phyloP scores from a whole-genome alignment of 1,139 yeast genomes.

The Sugiyamaella grinbergsii region DNA sequence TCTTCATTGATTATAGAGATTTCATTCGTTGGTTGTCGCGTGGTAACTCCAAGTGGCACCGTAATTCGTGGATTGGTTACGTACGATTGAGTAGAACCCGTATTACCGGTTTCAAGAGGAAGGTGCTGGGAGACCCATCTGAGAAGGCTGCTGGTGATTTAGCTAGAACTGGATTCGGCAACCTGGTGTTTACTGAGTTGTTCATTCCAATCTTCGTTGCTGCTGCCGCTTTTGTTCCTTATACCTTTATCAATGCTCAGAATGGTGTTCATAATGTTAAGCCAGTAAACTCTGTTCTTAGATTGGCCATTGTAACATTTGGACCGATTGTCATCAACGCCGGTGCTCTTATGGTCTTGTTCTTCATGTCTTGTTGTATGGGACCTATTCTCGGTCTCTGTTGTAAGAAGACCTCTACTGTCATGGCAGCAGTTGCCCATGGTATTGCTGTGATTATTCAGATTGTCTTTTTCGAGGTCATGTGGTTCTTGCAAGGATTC shows the following conservation, averaged over 20 bases:
- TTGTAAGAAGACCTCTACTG: constrained; percentile 97
- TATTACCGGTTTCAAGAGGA: constrained; percentile 96
- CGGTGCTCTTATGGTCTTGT: constrained; percentile 65
- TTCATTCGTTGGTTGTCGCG: constrained; percentile 97
- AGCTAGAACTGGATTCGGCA: constrained; percentile 89
- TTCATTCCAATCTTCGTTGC: constrained; percentile 83
- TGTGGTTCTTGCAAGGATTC: constrained; percentile 98
- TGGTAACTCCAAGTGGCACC: constrained; percentile 98
- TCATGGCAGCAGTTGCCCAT: constrained; percentile 95
- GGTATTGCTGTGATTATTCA: constrained; percentile 89
- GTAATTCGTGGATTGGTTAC: constrained; percentile 99
- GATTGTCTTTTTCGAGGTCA: constrained; percentile 81
- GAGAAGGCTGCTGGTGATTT: constrained; percentile 96
- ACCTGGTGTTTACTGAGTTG: constrained; percentile 82
- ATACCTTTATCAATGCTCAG: constrained; percentile 92
- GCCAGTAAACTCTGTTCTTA: constrained; percentile 75
- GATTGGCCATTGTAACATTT: constrained; percentile 84
- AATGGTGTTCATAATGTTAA: constrained; percentile 75
- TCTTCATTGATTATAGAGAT: constrained; percentile 97
- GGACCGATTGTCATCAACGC: constrained; percentile 91
- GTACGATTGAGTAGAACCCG: constrained; percentile 94
- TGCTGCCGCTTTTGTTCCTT: constrained; percentile 89
- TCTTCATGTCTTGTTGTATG: constrained; percentile 89
- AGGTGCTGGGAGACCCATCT: constrained; percentile 78
- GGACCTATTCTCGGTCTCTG: constrained; percentile 95